Percentiles rank a stretch among this genome's conserved stretches.
Evolutionary conservation across 2,329 filamentous ascomycete species (phyloP).

Genomic region (Emmonsia crescens): DNA sequence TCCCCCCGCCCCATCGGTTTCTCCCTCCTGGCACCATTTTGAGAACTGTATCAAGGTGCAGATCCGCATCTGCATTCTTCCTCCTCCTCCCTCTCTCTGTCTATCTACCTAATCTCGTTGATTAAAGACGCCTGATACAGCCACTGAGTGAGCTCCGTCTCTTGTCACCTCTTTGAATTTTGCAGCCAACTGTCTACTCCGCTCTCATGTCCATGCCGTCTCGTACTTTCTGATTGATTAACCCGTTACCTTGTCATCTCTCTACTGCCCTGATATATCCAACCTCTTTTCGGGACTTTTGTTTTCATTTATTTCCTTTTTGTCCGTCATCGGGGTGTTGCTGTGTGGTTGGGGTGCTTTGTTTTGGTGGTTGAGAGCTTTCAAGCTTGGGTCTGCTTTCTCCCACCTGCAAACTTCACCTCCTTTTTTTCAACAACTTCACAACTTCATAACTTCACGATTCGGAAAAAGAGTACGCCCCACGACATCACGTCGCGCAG

Average conservation of each 20-base stretch:
- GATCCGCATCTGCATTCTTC: neutral
- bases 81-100: neutral
- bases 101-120: neutral
- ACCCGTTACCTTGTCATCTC: neutral
- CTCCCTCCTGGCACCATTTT: no score
- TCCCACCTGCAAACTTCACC: neutral
- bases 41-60: no score
- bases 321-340: neutral
- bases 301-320: neutral
- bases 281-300: neutral
- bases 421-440: neutral
- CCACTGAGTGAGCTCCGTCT: no score
- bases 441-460: neutral
- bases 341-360: neutral
- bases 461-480: neutral
- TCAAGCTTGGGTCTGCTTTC: neutral
- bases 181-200: neutral
- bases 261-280: neutral
- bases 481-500: neutral
- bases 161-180: neutral
- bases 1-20: no score
- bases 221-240: neutral
- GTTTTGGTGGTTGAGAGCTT: neutral
- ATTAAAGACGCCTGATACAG: no score
- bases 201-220: neutral